Evolutionary conservation across 306 rosid genomes (phyloP), one percentile per base, ranked within the genome.

Genomic region (Rosa lucieae): DNA sequence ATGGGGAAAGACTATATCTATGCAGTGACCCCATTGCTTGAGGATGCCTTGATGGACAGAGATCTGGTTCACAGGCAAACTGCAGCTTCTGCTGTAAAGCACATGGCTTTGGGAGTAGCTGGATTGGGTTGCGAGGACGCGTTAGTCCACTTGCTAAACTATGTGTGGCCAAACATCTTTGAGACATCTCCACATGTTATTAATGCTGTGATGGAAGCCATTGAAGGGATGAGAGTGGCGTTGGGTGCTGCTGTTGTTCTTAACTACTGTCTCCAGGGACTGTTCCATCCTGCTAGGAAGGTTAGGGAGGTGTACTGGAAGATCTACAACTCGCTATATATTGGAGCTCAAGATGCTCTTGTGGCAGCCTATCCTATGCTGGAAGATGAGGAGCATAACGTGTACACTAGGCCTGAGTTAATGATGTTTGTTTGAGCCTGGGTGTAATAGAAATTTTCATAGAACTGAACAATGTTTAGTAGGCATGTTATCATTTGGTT

Each of bases 41-140:
- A 94, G 85, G 98, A 94, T 79, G 97, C 97, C 21, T 92, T 94
- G 20, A 94, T 94, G 97, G 98, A 94, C 75, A 84, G 98, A 79
- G 98, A 94, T 86, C 77, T 94, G 85, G 98, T 94, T 73, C 98
- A 90, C 80, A 86, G 98, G 90, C 98, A 94, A 80, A 94, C 98
- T 20, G 97, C 97, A 52, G 98, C 98, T 40, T 94, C 98, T 75
- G 97, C 98, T 2, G 98, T 94, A 78, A 94, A 94, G 85, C 98
- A 94, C 85, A 94, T 94, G 98, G 98, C 98, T 23, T 72, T 94
- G 77, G 98, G 98, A 52, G 98, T 94, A 83, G 98, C 98, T 21
- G 98, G 98, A 62, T 86, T 94, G 92, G 98, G 98, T 65, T 92
- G 97, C 11, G 98, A 94, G 84, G 98, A 94, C 47, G 97, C 98